Evolutionary conservation across 768 basidiomycete species (phyloP).

Genomic region (Auricularia sp.): DNA sequence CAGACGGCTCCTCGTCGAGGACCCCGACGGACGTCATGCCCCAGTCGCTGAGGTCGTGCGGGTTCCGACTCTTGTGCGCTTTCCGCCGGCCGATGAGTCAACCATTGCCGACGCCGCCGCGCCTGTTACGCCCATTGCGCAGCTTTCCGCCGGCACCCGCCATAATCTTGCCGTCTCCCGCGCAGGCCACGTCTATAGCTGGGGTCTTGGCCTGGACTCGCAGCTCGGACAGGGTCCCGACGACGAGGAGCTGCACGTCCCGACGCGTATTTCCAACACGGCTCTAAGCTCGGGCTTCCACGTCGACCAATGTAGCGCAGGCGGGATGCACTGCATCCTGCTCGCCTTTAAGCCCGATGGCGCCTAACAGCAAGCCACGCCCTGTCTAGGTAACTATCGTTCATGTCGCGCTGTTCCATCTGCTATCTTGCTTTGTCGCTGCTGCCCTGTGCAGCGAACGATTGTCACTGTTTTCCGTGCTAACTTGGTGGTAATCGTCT

Average conservation of each 20-base stretch:
- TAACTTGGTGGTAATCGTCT: too few relatives aligned
- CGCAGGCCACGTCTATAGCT: constrained; percentile 8
- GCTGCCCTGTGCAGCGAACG: too few relatives aligned
- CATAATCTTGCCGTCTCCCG: constrained; percentile 13
- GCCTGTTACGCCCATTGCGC: constrained; percentile 8
- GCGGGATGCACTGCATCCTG: constrained; percentile 14
- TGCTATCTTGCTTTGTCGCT: too few relatives aligned
- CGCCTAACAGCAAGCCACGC: too few relatives aligned
- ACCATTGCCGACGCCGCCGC: neutral
- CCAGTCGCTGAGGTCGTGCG: constrained; percentile 5
- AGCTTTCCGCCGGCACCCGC: constrained; percentile 11
- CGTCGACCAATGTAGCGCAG: constrained; percentile 8
- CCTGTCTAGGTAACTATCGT: too few relatives aligned
- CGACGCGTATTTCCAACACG: constrained; percentile 6
- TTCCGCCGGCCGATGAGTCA: constrained; percentile 5
- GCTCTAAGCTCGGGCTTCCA: constrained; percentile 8
- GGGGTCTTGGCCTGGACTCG: constrained; percentile 9
- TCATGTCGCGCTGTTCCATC: too few relatives aligned
- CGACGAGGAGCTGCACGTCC: neutral
- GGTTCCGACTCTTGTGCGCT: constrained; percentile 7
- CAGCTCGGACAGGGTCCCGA: constrained; percentile 11
- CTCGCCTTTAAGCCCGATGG: constrained; percentile 3
- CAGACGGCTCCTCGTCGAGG: neutral
- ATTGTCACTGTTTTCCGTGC: too few relatives aligned
- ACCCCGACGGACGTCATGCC: neutral